Percentiles rank a stretch among this genome's conserved stretches.
These are phyloP conservation scores for Plantago lanceolata DNA, from an alignment of 305 asterid genomes.

Conservation along the genomic window DNA sequence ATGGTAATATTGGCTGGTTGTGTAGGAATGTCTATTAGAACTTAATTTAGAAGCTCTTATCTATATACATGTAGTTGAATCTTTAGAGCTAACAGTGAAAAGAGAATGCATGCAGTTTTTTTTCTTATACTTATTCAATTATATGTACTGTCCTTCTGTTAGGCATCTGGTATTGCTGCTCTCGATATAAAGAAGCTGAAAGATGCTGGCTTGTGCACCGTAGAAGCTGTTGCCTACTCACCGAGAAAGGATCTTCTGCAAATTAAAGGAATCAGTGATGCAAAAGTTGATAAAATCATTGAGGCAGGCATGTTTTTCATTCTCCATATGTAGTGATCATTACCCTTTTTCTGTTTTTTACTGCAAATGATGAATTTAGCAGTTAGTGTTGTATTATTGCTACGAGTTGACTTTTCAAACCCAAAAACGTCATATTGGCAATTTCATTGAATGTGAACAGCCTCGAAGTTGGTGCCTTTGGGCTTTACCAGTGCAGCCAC, in stretches of 20 bases:
- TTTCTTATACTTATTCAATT: background rate
- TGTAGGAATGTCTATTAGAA: slow-evolving; percentile 1
- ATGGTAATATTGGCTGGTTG: background rate
- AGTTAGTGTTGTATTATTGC: background rate
- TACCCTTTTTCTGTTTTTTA: background rate
- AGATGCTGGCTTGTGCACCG: slow-evolving; percentile 91
- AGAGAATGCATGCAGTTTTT: background rate
- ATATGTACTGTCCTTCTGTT: slow-evolving; percentile 14
- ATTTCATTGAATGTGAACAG: slow-evolving; percentile 43
- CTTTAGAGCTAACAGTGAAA: background rate
- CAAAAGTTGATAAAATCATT: slow-evolving; percentile 91
- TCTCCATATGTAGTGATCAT: slow-evolving; percentile 10
- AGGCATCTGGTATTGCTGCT: slow-evolving; percentile 88
- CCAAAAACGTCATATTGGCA: background rate
- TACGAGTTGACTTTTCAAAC: background rate
- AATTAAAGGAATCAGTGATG: slow-evolving; percentile 93
- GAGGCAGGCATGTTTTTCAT: slow-evolving; percentile 75
- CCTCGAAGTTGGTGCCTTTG: slow-evolving; percentile 89
- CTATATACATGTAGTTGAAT: background rate
- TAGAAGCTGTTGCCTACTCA: slow-evolving; percentile 81
- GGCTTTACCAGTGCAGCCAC: slow-evolving; percentile 91
- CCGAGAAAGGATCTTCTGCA: slow-evolving; percentile 92
- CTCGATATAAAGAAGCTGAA: slow-evolving; percentile 81
- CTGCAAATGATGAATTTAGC: too few relatives aligned
- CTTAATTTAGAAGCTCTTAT: background rate